phyloP scores from a whole-genome alignment of 2,329 filamentous ascomycete genomes.

The Aspergillus niger region DNA sequence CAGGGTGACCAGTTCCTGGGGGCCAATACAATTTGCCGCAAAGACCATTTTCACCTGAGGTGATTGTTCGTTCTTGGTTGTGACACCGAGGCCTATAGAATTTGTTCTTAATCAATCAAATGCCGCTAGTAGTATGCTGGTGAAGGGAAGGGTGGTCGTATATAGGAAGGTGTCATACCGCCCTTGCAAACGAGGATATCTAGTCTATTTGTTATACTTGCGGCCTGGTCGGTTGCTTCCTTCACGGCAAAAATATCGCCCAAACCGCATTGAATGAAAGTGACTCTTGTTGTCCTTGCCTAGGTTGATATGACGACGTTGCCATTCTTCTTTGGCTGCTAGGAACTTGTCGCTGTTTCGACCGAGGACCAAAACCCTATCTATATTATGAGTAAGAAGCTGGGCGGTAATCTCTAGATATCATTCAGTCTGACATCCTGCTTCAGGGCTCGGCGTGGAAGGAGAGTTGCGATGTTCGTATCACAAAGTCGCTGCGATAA shows the following conservation, averaged over 20 bases:
- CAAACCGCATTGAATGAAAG: constrained; percentile 36
- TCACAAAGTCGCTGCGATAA: neutral
- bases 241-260: neutral
- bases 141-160: neutral
- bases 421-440: constrained; percentile 13
- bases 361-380: constrained; percentile 33
- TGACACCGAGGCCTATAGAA: neutral
- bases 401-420: constrained; percentile 31
- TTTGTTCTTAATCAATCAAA: neutral
- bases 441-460: neutral
- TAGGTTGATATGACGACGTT: constrained; percentile 17
- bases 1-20: neutral
- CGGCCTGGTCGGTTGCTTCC: neutral
- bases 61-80: neutral
- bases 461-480: too few relatives aligned
- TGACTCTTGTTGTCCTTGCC: constrained; percentile 20
- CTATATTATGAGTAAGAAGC: constrained; percentile 31
- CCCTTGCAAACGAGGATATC: neutral
- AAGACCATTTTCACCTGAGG: neutral
- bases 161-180: neutral
- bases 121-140: too few relatives aligned
- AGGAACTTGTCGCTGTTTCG: constrained; percentile 27
- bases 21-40: neutral
- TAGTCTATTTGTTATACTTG: neutral
- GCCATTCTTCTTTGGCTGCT: constrained; percentile 29